A percentile compares a stretch with the other conserved stretches of the same genome.
Conservation (phyloP, 2,329 filamentous ascomycete species). For the Dactylellina sp. region DNA sequence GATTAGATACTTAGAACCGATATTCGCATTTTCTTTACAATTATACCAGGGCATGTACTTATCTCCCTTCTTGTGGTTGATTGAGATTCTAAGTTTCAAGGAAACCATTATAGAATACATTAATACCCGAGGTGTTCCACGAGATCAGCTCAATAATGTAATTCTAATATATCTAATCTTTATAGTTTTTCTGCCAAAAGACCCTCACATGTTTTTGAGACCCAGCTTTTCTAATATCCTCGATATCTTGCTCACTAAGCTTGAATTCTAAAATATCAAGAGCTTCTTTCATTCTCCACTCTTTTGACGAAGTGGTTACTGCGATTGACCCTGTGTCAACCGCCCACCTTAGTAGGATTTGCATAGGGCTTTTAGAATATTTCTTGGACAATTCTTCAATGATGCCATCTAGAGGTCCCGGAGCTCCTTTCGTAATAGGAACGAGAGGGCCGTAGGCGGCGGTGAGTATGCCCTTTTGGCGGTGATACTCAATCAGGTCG, state of each 20-base stretch:
- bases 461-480: conserved; percentile 55
- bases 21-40: too few relatives aligned
- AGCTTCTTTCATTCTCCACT: conserved; percentile 71
- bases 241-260: conserved; percentile 71
- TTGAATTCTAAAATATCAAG: conserved; percentile 69
- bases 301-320: conserved; percentile 72
- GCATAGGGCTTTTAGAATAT: conserved; percentile 70
- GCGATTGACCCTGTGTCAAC: conserved; percentile 72
- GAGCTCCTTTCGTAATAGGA: conserved; percentile 64
- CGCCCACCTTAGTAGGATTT: conserved; percentile 72
- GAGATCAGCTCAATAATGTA: too few relatives aligned
- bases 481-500: conserved; percentile 51
- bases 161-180: not conserved
- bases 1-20: conserved; percentile 13
- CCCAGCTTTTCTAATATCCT: conserved; percentile 65
- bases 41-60: too few relatives aligned
- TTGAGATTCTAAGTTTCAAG: too few relatives aligned
- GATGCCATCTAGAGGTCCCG: conserved; percentile 69
- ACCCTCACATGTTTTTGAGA: conserved; percentile 53
- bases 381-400: conserved; percentile 70
- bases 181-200: conserved; percentile 52
- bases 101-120: too few relatives aligned
- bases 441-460: conserved; percentile 58
- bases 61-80: too few relatives aligned
- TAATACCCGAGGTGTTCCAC: too few relatives aligned